Conservation (phyloP, 1,139 yeast genomes). For the Geotrichum citri-aurantii region DNA sequence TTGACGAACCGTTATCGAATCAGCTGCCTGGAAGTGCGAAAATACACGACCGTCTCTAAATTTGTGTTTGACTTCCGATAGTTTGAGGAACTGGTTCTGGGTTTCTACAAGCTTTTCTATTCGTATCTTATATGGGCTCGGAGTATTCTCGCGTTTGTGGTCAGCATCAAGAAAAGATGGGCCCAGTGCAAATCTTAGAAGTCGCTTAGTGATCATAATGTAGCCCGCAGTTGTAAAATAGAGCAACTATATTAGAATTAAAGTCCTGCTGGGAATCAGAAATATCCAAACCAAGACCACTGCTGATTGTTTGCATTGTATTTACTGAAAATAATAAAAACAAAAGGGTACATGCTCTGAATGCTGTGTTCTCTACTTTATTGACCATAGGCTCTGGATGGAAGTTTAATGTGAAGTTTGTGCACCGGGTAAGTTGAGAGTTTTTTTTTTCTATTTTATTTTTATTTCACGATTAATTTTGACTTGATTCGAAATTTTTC, state of each 20-base stretch:
- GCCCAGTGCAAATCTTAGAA: constrained; percentile 30
- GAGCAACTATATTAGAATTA: background rate
- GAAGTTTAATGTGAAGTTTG: background rate
- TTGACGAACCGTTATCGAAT: background rate
- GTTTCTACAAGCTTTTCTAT: background rate
- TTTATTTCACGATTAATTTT: background rate
- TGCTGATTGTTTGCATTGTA: background rate
- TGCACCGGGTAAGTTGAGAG: background rate
- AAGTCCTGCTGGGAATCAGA: background rate
- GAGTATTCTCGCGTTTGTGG: background rate
- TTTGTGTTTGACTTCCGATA: background rate
- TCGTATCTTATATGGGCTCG: background rate
- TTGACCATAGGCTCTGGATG: background rate
- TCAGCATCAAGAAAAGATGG: constrained; percentile 26
- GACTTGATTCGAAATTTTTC: background rate
- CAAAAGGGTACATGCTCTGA: background rate
- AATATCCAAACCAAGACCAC: background rate
- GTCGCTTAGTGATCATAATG: constrained; percentile 28
- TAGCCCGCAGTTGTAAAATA: background rate
- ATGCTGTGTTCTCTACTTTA: background rate
- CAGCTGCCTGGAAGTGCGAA: background rate
- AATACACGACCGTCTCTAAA: background rate
- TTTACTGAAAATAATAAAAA: background rate
- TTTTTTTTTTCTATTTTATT: background rate
- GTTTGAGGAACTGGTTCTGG: background rate